Evolutionary conservation across 2,329 filamentous ascomycete species (phyloP).

Genomic region (Atkinsonella texensis): DNA sequence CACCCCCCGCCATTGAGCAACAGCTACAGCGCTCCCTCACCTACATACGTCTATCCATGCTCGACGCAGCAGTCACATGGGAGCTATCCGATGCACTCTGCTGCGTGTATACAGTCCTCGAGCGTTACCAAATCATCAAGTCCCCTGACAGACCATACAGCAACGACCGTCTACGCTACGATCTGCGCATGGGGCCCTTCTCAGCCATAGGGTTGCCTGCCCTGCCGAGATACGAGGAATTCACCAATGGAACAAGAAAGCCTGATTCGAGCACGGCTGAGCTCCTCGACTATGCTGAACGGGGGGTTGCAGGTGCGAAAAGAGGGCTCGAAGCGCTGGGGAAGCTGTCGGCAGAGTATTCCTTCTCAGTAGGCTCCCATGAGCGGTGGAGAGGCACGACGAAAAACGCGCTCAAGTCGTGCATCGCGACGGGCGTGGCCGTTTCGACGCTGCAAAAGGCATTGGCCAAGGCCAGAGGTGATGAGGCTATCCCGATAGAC

Average conservation of each 20-base stretch:
- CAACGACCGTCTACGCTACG: constrained; percentile 57
- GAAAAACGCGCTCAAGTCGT: constrained; percentile 53
- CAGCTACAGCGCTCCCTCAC: constrained; percentile 37
- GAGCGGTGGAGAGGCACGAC: constrained; percentile 49
- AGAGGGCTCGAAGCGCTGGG: constrained; percentile 45
- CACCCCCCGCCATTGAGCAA: constrained; percentile 21
- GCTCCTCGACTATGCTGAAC: constrained; percentile 34
- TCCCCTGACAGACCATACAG: constrained; percentile 50
- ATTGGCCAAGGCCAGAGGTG: constrained; percentile 24
- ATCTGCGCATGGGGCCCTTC: constrained; percentile 81
- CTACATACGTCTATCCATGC: constrained; percentile 46
- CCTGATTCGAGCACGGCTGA: constrained; percentile 24
- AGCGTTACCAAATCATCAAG: constrained; percentile 43
- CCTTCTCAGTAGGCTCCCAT: constrained; percentile 44
- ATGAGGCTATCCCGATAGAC: constrained; percentile 18
- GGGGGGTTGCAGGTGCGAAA: constrained; percentile 34
- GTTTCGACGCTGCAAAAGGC: constrained; percentile 48
- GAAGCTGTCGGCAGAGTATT: constrained; percentile 37
- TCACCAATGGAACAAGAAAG: constrained; percentile 31
- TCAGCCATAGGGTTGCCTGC: constrained; percentile 54
- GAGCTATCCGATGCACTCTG: constrained; percentile 42
- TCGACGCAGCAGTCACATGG: constrained; percentile 53
- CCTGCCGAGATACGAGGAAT: constrained; percentile 52
- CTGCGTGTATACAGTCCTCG: constrained; percentile 54
- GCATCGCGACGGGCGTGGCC: constrained; percentile 56